These are phyloP conservation scores for Alternaria dauci DNA, from an alignment of 2,329 filamentous ascomycete genomes.

Conservation along the genomic window DNA sequence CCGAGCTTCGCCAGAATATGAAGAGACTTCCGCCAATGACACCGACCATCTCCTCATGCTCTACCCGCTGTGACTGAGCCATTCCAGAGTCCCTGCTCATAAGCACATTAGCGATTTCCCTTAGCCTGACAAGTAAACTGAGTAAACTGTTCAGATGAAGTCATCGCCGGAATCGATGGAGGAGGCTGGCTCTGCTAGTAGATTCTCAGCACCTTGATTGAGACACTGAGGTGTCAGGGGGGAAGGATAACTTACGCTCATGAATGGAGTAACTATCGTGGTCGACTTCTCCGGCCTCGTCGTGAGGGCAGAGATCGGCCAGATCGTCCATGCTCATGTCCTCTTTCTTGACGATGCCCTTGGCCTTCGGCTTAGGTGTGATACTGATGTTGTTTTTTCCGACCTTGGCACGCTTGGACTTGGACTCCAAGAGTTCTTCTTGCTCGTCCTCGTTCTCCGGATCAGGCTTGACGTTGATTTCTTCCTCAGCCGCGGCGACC, in stretches of 20 bases:
- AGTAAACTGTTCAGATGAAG: not conserved
- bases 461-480: constrained; percentile 6
- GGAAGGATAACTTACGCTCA: constrained; percentile 4
- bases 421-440: not conserved
- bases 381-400: not conserved
- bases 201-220: not conserved
- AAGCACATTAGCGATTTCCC: constrained; percentile 18
- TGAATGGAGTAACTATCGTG: not conserved
- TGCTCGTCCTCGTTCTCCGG: constrained; percentile 4
- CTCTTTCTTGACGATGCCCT: constrained; percentile 2
- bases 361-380: not conserved
- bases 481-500: not conserved
- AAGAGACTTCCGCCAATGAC: not conserved
- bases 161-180: not conserved
- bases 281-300: not conserved
- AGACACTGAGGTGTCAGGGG: not conserved
- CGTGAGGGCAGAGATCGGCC: not conserved
- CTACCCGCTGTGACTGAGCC: constrained; percentile 16
- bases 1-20: not conserved
- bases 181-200: constrained; percentile 1
- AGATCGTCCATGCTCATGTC: not conserved
- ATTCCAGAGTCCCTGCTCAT: constrained; percentile 20
- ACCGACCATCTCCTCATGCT: constrained; percentile 9
- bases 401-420: constrained; percentile 16
- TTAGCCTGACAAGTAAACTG: constrained; percentile 15